Conservation (phyloP, 495 filamentous ascomycete genomes). For the Geopyxis carbonaria region DNA sequence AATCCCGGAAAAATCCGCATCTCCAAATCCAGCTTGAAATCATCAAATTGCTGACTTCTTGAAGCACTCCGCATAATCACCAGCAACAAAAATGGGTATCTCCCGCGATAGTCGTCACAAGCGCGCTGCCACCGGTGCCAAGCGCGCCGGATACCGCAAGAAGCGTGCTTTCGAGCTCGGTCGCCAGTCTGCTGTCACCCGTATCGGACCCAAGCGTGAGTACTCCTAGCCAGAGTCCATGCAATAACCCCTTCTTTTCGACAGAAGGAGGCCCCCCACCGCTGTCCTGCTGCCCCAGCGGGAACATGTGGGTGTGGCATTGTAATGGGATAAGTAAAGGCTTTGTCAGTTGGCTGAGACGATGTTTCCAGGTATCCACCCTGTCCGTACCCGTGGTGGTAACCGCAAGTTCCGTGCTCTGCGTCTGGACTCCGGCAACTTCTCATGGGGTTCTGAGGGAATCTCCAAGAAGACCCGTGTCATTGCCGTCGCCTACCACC, state of each 20-base stretch:
- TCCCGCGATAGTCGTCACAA: slow-evolving; percentile 98
- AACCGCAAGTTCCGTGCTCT: slow-evolving; percentile 99
- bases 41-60: too few relatives aligned
- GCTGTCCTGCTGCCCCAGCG: slow-evolving; percentile 2
- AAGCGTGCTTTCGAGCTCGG: slow-evolving; percentile 98
- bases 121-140: slow-evolving; percentile 91
- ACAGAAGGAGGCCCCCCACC: slow-evolving; percentile 19
- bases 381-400: slow-evolving; percentile 94
- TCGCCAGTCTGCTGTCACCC: slow-evolving; percentile 96
- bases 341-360: slow-evolving; percentile 3
- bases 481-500: slow-evolving; percentile 93
- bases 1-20: too few relatives aligned
- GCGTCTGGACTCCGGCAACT: slow-evolving; percentile 97
- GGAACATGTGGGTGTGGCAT: slow-evolving; percentile 11
- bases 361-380: slow-evolving; percentile 47
- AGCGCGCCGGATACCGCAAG: slow-evolving; percentile 85
- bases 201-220: slow-evolving; percentile 85
- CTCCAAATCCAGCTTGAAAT: too few relatives aligned
- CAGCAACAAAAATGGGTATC: slow-evolving; percentile 97
- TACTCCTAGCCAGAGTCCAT: slow-evolving; percentile 20
- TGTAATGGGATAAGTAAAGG: too few relatives aligned
- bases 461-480: slow-evolving; percentile 96
- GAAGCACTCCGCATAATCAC: too few relatives aligned
- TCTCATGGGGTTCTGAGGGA: slow-evolving; percentile 96
- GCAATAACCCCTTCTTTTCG: slow-evolving; percentile 22